A percentile compares a stretch with the other conserved stretches of the same genome.
These are phyloP conservation scores for Aspergillus steynii DNA, from an alignment of 495 filamentous ascomycete species.

Conservation along the genomic window DNA sequence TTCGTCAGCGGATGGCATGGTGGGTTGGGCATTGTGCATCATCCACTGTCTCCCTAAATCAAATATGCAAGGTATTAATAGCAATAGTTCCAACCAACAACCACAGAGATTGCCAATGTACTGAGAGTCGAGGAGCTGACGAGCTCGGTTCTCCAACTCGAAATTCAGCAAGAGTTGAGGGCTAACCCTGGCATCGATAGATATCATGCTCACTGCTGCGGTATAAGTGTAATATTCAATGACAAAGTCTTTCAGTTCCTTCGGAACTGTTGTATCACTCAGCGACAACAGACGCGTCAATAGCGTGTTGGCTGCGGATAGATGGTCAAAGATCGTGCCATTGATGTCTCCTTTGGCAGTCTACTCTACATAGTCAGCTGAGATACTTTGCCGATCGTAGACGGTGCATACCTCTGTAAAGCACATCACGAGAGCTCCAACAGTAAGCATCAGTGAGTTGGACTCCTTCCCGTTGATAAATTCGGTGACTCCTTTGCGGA, in stretches of 20 bases:
- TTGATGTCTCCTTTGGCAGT: slow-evolving; percentile 43
- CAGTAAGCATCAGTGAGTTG: slow-evolving; percentile 36
- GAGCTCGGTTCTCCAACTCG: slow-evolving; percentile 37
- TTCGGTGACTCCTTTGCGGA: slow-evolving; percentile 34
- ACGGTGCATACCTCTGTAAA: slow-evolving; percentile 35
- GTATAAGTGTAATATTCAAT: slow-evolving; percentile 44
- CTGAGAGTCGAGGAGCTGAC: slow-evolving; percentile 28
- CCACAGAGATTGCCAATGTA: slow-evolving; percentile 41
- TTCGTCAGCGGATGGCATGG: slow-evolving; percentile 34
- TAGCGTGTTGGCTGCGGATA: slow-evolving; percentile 35
- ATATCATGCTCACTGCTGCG: slow-evolving; percentile 46
- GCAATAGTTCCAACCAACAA: slow-evolving; percentile 38
- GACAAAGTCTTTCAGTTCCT: slow-evolving; percentile 41
- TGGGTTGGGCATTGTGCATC: slow-evolving; percentile 25
- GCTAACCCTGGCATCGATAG: slow-evolving; percentile 37
- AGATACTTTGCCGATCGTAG: neutral
- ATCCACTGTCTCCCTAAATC: slow-evolving; percentile 43
- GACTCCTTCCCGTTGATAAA: slow-evolving; percentile 41
- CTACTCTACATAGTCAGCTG: slow-evolving; percentile 19
- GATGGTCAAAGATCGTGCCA: slow-evolving; percentile 39
- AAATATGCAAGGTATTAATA: slow-evolving; percentile 39
- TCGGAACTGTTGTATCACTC: slow-evolving; percentile 33
- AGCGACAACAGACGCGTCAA: slow-evolving; percentile 33
- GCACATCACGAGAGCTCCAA: slow-evolving; percentile 40
- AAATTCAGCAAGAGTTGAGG: slow-evolving; percentile 37